phyloP scores from a whole-genome alignment of 805 yeast species.

The Candida parachauliodes region DNA sequence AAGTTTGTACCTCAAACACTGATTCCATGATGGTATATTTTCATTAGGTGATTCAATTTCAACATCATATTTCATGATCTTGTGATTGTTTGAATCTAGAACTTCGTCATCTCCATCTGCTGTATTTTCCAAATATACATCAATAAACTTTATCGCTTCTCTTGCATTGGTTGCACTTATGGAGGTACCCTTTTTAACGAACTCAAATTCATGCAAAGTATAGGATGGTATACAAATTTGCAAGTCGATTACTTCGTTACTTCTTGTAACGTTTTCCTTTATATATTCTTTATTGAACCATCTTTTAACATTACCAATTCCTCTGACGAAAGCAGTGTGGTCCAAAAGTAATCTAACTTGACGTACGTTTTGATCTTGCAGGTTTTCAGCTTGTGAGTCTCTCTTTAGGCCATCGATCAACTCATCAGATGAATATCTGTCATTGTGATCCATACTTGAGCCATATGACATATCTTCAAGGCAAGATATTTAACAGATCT shows the following conservation, averaged over 20 bases:
- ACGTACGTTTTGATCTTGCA: slow-evolving; percentile 3
- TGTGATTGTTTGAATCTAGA: slow-evolving; percentile 10
- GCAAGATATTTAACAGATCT: neutral
- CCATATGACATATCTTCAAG: slow-evolving; percentile 7
- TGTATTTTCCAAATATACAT: slow-evolving; percentile 30
- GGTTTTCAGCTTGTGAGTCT: neutral
- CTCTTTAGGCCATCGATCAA: neutral
- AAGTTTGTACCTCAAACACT: slow-evolving; percentile 42
- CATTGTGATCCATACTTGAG: slow-evolving; percentile 3
- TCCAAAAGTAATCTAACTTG: slow-evolving; percentile 48
- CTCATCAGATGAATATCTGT: slow-evolving; percentile 3
- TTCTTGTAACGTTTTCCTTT: slow-evolving; percentile 18
- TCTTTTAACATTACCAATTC: slow-evolving; percentile 61
- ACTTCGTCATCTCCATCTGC: neutral
- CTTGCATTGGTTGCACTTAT: slow-evolving; percentile 62
- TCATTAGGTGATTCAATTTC: slow-evolving; percentile 39
- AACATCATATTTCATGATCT: slow-evolving; percentile 15
- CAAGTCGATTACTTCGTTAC: slow-evolving; percentile 20
- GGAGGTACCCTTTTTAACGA: slow-evolving; percentile 49
- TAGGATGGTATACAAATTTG: slow-evolving; percentile 51
- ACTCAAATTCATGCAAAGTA: slow-evolving; percentile 59
- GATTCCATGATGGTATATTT: slow-evolving; percentile 49
- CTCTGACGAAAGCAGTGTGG: slow-evolving; percentile 65
- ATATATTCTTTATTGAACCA: slow-evolving; percentile 49
- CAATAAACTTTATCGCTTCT: slow-evolving; percentile 62